phyloP scores from a whole-genome alignment of 352 stramenopile genomes.

The Bremia lactucae region DNA sequence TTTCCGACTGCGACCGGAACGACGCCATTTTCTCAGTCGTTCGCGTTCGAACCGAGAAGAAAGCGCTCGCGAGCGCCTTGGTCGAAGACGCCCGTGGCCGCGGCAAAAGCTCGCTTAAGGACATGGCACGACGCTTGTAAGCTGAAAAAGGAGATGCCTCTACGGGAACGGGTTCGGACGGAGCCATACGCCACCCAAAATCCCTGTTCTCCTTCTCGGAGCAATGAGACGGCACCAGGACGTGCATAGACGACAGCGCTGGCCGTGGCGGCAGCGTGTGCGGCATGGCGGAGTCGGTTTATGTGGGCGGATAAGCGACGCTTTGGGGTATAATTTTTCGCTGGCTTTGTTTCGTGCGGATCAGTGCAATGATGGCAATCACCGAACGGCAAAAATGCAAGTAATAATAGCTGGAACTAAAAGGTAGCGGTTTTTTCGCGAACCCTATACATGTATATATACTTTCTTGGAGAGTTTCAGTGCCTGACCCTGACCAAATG shows the following conservation, averaged over 20 bases:
- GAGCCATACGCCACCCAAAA: slow-evolving; percentile 9
- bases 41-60: slow-evolving; percentile 29
- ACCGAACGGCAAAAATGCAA: no score
- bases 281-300: no score
- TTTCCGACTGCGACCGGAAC: slow-evolving; percentile 31
- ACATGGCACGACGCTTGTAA: slow-evolving; percentile 44
- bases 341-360: no score
- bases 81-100: slow-evolving; percentile 12
- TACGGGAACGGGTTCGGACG: slow-evolving; percentile 1
- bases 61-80: slow-evolving; percentile 28
- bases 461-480: no score
- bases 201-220: slow-evolving; percentile 7
- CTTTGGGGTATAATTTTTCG: not conserved
- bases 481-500: no score
- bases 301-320: no score
- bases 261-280: slow-evolving; percentile 7
- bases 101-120: slow-evolving; percentile 36
- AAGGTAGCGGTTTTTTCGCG: no score
- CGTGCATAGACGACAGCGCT: slow-evolving; percentile 7
- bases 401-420: no score
- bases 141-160: slow-evolving; percentile 5
- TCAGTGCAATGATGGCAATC: no score
- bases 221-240: slow-evolving; percentile 1
- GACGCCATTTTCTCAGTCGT: slow-evolving; percentile 32
- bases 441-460: no score